Percentiles rank a stretch among this genome's conserved stretches.
Conservation (phyloP, 192 early-diverging fungal species). For the Anaeromyces robustus region DNA sequence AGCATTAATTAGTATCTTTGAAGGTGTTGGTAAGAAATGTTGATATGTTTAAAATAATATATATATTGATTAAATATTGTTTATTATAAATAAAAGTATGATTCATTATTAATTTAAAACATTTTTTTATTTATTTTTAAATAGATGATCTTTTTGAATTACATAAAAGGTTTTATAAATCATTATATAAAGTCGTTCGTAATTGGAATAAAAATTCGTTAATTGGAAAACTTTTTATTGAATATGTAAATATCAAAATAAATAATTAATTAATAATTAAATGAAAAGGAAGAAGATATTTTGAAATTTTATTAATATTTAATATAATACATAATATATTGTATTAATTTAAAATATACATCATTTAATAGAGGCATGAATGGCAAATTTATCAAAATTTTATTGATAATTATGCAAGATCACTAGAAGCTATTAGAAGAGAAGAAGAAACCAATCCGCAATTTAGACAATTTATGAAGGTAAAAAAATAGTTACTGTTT, state of each 20-base stretch:
- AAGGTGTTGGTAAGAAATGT: neutral
- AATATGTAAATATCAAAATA: neutral
- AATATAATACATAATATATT: no score
- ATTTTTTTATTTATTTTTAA: neutral
- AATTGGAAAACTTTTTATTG: neutral
- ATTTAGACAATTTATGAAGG: conserved; percentile 6
- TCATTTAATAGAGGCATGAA: neutral
- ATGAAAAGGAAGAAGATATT: no score
- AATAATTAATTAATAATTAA: no score
- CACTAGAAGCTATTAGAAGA: neutral
- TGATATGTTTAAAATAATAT: no score
- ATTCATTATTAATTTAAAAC: no score
- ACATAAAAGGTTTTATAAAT: neutral
- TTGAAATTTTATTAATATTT: no score
- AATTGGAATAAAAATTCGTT: neutral
- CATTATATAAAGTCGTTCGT: neutral
- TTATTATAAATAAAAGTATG: no score
- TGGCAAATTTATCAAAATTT: conserved; percentile 5
- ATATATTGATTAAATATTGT: no score
- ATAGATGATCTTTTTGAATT: neutral
- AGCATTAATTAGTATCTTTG: neutral
- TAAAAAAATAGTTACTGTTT: neutral
- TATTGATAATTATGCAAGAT: conserved; percentile 6
- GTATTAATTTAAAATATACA: no score
- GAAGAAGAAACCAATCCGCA: conserved; percentile 4